Evolutionary conservation across 2,329 filamentous ascomycete species (phyloP), one percentile per base, ranked within the genome.

Genomic region (Pestalotiopsis sp.): DNA sequence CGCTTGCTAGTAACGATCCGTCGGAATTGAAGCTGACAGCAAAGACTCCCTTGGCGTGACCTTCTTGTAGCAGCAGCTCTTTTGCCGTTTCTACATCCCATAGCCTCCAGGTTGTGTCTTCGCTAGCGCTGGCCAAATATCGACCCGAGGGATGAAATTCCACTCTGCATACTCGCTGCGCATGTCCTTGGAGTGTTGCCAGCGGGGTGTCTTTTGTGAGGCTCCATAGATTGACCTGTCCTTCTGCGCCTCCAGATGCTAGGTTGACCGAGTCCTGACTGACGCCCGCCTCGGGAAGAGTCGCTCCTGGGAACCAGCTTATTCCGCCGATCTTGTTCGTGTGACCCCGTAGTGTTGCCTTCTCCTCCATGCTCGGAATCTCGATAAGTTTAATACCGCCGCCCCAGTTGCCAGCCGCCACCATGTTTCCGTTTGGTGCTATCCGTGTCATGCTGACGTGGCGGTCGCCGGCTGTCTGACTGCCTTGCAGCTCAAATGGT

Each of bases 41-140:
- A 76, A 96, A 98, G 13, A 98, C 96, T 70, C 97, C 96, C 67
- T 95, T 90, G 11, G 94, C 97, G 79, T 99, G 96, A 1, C 96
- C 96, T 81, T 98, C 95, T 79, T 99, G 96, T 1, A 97, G 85
- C 1, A 97, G 85, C 1, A 98, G 82, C 77, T 98, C 95, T 2
- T 91, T 91, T 0, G 90, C 93, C 0, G 92, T 96, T 73, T 93
- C 91, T 0, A 98, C 90, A 78, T 98, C 95, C 95, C 96, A 99
- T 41, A 99, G 84, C 59, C 95, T 90, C 96, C 96, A 99, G 0
- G 96, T 97, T 2, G 94, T 97, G 78, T 99, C 96, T 75, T 96
- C 96, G 0, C 94, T 97, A 6, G 96, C 96, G 1, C 95, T 97
- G 4, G 95, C 96, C 5, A 98, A 85, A 76, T 95, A 98, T 70